Evolutionary conservation across 2,329 filamentous ascomycete species (phyloP), one percentile per base, ranked within the genome.

Genomic region (Coleophoma eucalyptorum): DNA sequence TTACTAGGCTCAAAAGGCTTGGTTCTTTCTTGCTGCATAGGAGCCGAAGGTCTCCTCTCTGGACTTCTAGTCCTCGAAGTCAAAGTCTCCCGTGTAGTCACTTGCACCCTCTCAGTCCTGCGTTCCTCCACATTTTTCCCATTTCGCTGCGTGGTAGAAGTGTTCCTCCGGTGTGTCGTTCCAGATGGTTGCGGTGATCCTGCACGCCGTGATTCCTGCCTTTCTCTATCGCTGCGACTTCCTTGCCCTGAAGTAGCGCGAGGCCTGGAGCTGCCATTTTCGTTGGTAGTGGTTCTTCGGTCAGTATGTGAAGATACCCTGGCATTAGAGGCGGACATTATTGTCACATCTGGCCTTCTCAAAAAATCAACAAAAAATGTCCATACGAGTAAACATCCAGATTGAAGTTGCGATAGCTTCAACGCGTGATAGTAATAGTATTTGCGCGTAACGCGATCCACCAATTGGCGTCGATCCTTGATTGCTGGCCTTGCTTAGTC

Each of bases 11-110:
- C 63, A 33, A 45, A 35, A 5, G 58, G 50, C 47, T 55, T 58
- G 41, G 54, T 51, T 46, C 54, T 50, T 46, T 62, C 58, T 45
- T 45, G 53, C 37, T 55, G 54, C 11, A 49, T 46, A 16, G 55
- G 48, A 19, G 62, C 51, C 3, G 49, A 50, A 46, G 59, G 44
- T 48, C 61, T 57, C 58, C 74, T 73, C 42, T 72, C 70, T 13
- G 84, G 78, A 59, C 85, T 89, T 62, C 75, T 78, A 7, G 76
- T 76, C 51, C 82, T 77, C 51, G 78, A 73, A 34, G 81, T 76
- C 50, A 84, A 65, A 49, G 81, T 82, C 62, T 90, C 86, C 51
- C 80, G 73, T 19, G 81, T 84, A 43, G 82, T 81, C 53, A 84
- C 75, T 49, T 81, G 63, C 61, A 75, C 64, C 62, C 72, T 75